These are phyloP conservation scores for Odontarrhena argentea DNA, from an alignment of 345 rosid species.

Conservation along the genomic window DNA sequence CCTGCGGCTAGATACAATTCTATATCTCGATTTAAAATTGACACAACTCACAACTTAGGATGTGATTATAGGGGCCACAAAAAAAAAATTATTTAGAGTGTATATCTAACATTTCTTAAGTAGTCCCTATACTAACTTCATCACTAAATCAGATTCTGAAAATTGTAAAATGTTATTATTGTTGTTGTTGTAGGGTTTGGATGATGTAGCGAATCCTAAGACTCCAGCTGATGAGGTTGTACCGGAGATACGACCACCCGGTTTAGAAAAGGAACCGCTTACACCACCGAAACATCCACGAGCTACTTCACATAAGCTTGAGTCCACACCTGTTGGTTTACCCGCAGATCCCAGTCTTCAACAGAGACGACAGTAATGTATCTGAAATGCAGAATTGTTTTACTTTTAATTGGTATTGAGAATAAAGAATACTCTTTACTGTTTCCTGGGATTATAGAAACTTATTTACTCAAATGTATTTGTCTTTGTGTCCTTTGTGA, in stretches of 20 bases:
- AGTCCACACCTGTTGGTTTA: constrained; percentile 40
- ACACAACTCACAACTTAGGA: neutral
- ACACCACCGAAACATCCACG: constrained; percentile 34
- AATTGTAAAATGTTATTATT: neutral
- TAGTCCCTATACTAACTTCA: no score
- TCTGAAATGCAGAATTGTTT: constrained; percentile 18
- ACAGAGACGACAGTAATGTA: constrained; percentile 38
- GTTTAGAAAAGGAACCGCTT: constrained; percentile 41
- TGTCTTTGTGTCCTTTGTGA: constrained; percentile 22
- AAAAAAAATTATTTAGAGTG: no score
- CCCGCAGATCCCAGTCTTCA: constrained; percentile 40
- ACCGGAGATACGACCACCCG: constrained; percentile 40
- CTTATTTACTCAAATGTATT: constrained; percentile 18
- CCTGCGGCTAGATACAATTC: neutral
- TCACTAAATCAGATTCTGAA: no score
- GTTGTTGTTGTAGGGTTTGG: constrained; percentile 38
- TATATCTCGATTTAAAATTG: neutral
- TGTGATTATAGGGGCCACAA: no score
- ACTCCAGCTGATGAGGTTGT: constrained; percentile 38
- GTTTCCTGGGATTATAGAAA: constrained; percentile 32
- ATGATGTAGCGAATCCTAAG: constrained; percentile 46
- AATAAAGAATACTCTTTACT: constrained; percentile 16
- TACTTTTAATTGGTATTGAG: constrained; percentile 25
- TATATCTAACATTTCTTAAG: no score
- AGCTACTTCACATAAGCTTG: constrained; percentile 41